Conservation (phyloP, 1,139 yeast genomes). For the Lodderomyces theae region DNA sequence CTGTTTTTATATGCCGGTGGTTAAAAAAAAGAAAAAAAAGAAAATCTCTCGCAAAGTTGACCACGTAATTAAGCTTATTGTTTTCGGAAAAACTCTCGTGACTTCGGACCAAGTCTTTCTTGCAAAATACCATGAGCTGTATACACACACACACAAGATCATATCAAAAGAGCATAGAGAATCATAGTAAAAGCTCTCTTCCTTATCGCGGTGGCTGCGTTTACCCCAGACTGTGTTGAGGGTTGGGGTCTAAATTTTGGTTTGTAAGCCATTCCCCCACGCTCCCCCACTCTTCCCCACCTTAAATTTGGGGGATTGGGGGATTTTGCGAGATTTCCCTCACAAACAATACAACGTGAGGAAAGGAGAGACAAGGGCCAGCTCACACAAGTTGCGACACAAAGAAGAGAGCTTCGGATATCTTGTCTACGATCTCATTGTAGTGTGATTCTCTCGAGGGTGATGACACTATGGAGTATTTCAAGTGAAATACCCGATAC, state of each 20-base stretch:
- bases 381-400: background rate
- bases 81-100: no score
- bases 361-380: background rate
- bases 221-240: background rate
- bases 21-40: no score
- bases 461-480: no score
- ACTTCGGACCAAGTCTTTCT: no score
- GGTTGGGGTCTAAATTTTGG: background rate
- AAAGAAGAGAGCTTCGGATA: background rate
- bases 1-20: background rate
- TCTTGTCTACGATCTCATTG: background rate
- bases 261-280: background rate
- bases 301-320: constrained; percentile 1
- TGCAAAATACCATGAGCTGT: no score
- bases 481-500: no score
- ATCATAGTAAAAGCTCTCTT: no score
- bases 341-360: background rate
- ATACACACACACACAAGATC: no score
- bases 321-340: background rate
- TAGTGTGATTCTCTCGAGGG: background rate
- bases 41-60: no score
- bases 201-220: no score
- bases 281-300: constrained; percentile 3
- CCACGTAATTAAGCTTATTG: no score
- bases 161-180: no score